A percentile compares a stretch with the other conserved stretches of the same genome.
These are phyloP conservation scores for Heliamphora exappendiculata DNA, from an alignment of 148 eudicot species.

Conservation along the genomic window DNA sequence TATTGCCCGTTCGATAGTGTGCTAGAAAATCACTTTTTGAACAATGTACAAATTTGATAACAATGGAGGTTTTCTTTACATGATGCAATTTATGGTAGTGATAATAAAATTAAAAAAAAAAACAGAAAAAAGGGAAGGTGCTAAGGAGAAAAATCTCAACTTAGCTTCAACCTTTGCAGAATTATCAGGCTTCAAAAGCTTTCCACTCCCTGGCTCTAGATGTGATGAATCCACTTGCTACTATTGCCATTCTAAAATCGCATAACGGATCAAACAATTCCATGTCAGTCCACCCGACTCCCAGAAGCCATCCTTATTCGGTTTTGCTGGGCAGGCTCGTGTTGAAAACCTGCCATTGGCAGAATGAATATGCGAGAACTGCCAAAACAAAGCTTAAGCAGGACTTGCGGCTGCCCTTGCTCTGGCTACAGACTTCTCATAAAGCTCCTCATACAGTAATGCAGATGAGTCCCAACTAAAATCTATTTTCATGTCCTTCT, in stretches of 20 bases:
- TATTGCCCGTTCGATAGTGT: not conserved
- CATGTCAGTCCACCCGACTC: not conserved
- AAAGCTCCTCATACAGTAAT: constrained; percentile 70
- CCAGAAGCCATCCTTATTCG: not conserved
- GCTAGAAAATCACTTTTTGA: not conserved
- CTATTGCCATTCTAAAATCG: not conserved
- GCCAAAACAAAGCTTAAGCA: constrained; percentile 12
- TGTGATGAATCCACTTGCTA: not conserved
- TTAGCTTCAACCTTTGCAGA: not conserved
- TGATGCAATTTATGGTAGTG: too few relatives aligned
- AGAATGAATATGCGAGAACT: not conserved
- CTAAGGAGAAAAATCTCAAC: not conserved
- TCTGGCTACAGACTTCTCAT: constrained; percentile 54
- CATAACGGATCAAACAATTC: not conserved
- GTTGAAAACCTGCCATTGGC: not conserved
- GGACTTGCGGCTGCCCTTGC: constrained; percentile 45
- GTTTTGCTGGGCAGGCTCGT: not conserved
- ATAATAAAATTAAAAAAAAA: not conserved
- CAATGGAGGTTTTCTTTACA: too few relatives aligned
- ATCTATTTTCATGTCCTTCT: constrained; percentile 73
- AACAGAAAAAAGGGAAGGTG: not conserved
- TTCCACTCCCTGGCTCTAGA: not conserved
- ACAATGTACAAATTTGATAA: not conserved
- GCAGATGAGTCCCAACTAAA: constrained; percentile 93
- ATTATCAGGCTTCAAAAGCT: not conserved